Evolutionary conservation across 208 protist genomes (phyloP), one percentile per base, ranked within the genome.

Genomic region (Wallacemonas sp.): DNA sequence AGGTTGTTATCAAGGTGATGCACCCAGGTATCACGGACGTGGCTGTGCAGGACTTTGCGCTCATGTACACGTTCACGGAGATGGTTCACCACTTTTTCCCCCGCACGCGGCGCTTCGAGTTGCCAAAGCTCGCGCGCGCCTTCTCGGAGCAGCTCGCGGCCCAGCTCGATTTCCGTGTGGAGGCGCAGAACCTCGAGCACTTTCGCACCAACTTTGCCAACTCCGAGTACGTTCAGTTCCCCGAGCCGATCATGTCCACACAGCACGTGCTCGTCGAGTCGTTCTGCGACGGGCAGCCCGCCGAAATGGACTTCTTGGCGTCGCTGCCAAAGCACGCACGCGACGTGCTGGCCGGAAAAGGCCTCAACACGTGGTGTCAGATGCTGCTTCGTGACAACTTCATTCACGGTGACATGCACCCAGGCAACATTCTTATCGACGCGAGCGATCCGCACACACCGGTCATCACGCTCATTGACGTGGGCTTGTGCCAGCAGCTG

Each of bases 371-470:
- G 41, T 97, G 89, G 86, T 95, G 87, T 69, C 88, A 97, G 68
- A 95, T 96, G 89, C 64, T 97, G 10, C 72, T 97, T 41, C 85
- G 82, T 26, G 92, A 97, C 64, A 93, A 94, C 77, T 97, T 95
- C 66, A 89, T 95, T 15, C 92, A 97, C 71, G 92, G 89, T 10
- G 92, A 97, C 52, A 93, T 97, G 90, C 92, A 97, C 69, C 92
- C 92, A 3, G 92, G 92, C 44, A 97, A 97, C 75, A 94, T 97
- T 42, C 65, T 97, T 22, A 94, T 97, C 52, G 87, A 96, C 64
- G 76, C 66, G 52, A 74, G 77, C 3, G 81, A 96, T 63, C 71
- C 76, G 29, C 86, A 93, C 64, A 69, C 85, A 19, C 91, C 91
- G 38, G 77, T 54, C 53, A 78, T 95, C 10, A 90, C 83, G 15